Percentiles rank a stretch among this genome's conserved stretches.
These are phyloP conservation scores for Trichocomaceae sp. DNA, from an alignment of 2,329 filamentous ascomycete genomes.

Conservation along the genomic window DNA sequence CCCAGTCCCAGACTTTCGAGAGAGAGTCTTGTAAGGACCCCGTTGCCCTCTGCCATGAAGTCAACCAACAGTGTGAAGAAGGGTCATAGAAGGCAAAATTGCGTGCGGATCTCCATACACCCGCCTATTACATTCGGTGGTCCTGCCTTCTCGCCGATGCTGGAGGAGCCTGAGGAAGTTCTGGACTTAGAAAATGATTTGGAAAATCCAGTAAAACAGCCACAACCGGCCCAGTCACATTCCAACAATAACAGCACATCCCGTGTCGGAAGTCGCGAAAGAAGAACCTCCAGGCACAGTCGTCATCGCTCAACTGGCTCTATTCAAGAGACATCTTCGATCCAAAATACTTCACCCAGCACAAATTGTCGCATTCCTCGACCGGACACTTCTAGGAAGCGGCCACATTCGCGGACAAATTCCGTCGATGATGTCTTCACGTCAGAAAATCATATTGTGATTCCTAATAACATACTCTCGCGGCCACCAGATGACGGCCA, in stretches of 20 bases:
- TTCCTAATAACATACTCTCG: conserved; percentile 21
- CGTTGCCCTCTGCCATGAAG: conserved; percentile 29
- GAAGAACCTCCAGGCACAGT: background rate
- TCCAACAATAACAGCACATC: background rate
- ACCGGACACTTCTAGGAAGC: conserved; percentile 23
- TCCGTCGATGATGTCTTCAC: conserved; percentile 14
- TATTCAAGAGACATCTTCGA: conserved; percentile 6
- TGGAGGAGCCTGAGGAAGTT: conserved; percentile 31
- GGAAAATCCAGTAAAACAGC: conserved; percentile 1
- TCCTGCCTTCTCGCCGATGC: conserved; percentile 28
- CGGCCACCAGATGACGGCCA: conserved; percentile 9
- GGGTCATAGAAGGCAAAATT: conserved; percentile 39
- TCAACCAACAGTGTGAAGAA: conserved; percentile 28
- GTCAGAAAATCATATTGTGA: conserved; percentile 17
- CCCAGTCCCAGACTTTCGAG: conserved; percentile 20
- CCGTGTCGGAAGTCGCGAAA: background rate
- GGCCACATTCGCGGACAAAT: conserved; percentile 16
- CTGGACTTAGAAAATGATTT: conserved; percentile 22
- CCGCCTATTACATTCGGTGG: conserved; percentile 30
- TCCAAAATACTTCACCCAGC: conserved; percentile 13
- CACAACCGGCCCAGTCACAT: background rate
- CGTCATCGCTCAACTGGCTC: conserved; percentile 12
- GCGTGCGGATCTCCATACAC: conserved; percentile 37
- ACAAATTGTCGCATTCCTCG: conserved; percentile 17
- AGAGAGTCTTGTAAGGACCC: conserved; percentile 18